These are phyloP conservation scores for Leucogyrophana mollusca DNA, from an alignment of 768 basidiomycete genomes.

Conservation along the genomic window DNA sequence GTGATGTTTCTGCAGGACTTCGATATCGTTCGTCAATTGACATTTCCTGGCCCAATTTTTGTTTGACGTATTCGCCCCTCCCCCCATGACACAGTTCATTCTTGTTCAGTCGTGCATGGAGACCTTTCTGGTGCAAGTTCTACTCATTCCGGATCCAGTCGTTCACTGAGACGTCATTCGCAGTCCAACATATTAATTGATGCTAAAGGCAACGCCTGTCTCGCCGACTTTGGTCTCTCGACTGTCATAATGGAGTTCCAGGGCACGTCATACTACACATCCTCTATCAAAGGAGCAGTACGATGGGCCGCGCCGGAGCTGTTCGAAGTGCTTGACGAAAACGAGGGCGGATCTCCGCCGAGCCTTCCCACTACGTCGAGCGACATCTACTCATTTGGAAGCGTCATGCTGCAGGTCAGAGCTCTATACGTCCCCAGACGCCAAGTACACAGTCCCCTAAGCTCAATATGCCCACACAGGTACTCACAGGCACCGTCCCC, in stretches of 20 bases:
- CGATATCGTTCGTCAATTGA: constrained; percentile 35
- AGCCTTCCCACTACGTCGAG: constrained; percentile 1
- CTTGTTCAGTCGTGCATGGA: constrained; percentile 2
- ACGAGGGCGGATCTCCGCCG: too few species aligned
- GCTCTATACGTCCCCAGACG: too few species aligned
- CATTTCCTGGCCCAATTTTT: not conserved
- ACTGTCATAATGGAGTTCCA: constrained; percentile 38
- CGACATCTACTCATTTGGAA: constrained; percentile 20
- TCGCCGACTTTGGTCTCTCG: constrained; percentile 47
- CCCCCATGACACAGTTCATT: constrained; percentile 6
- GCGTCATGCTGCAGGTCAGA: constrained; percentile 19
- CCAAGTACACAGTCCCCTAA: too few species aligned
- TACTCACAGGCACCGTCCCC: constrained; percentile 6
- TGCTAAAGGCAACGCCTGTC: constrained; percentile 12
- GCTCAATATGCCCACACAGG: too few species aligned
- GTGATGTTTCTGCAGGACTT: constrained; percentile 38
- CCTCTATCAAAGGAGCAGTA: constrained; percentile 13
- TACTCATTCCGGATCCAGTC: not conserved
- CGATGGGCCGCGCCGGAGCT: constrained; percentile 19
- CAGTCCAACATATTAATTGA: constrained; percentile 16
- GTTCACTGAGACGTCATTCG: not conserved
- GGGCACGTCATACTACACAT: constrained; percentile 19
- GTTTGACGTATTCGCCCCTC: not conserved
- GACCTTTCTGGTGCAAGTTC: constrained; percentile 7
- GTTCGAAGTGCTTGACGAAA: constrained; percentile 1